These are phyloP conservation scores for Pichia sp. DNA, from an alignment of 1,139 yeast genomes.

Conservation along the genomic window DNA sequence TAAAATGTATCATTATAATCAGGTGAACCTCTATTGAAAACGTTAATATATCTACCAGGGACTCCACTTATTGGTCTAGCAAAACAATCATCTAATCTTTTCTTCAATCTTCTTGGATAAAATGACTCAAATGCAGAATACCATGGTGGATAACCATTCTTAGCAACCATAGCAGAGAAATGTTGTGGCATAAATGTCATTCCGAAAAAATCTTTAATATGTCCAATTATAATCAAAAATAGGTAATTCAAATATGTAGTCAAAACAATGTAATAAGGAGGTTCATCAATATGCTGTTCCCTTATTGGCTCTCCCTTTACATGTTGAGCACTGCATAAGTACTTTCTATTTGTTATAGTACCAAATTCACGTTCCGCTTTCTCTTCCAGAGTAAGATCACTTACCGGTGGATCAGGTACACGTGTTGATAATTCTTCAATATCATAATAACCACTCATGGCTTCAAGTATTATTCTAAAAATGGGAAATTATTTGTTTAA, in stretches of 20 bases:
- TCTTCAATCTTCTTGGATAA: conserved; percentile 85
- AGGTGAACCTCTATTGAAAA: conserved; percentile 66
- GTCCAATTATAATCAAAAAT: conserved; percentile 80
- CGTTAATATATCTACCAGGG: conserved; percentile 84
- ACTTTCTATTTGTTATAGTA: conserved; percentile 46
- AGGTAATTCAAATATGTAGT: conserved; percentile 81
- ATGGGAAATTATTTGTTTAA: too few relatives aligned
- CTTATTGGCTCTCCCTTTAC: conserved; percentile 49
- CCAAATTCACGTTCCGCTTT: conserved; percentile 64
- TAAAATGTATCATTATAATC: conserved; percentile 54
- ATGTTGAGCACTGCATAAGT: conserved; percentile 47
- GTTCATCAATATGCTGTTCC: conserved; percentile 69
- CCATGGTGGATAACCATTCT: conserved; percentile 94
- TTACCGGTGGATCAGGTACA: conserved; percentile 46
- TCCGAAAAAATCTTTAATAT: conserved; percentile 82
- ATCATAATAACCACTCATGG: conserved; percentile 9
- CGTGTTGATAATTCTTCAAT: conserved; percentile 11
- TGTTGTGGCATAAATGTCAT: conserved; percentile 59
- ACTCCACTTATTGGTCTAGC: conserved; percentile 95
- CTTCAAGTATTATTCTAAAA: too few relatives aligned
- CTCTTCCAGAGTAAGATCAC: conserved; percentile 40
- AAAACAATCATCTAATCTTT: conserved; percentile 88
- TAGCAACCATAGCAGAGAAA: conserved; percentile 61
- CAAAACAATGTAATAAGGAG: conserved; percentile 72
- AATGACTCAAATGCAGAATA: conserved; percentile 90